phyloP scores from a whole-genome alignment of 441 rosid genomes.

The Macaranga tanarius region DNA sequence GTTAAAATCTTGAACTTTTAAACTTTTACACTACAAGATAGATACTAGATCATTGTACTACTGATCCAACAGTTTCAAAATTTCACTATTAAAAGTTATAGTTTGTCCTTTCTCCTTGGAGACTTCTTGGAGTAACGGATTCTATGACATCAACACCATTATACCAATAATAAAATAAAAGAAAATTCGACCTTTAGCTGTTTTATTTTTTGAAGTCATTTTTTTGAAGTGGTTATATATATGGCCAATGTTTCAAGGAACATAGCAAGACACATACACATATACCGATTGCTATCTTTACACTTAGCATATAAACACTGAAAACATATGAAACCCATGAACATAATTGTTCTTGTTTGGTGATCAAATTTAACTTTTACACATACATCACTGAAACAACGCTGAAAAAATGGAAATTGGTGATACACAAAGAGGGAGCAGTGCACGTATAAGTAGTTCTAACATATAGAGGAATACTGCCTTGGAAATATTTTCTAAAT shows the following conservation, averaged over 20 bases:
- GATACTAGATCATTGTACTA: too few species aligned
- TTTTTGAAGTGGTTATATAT: neutral
- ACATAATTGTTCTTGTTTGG: neutral
- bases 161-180: too few species aligned
- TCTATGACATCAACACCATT: too few species aligned
- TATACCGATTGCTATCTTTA: neutral
- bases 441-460: slow-evolving; percentile 54
- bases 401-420: slow-evolving; percentile 14
- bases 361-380: too few species aligned
- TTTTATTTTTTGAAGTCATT: neutral
- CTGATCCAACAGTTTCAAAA: too few species aligned
- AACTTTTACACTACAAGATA: too few species aligned
- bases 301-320: neutral
- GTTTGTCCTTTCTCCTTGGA: too few species aligned
- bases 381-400: neutral
- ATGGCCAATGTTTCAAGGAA: neutral
- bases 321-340: neutral
- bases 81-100: too few species aligned
- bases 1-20: too few species aligned
- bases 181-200: too few species aligned
- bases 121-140: too few species aligned
- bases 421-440: slow-evolving; percentile 26
- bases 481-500: slow-evolving; percentile 48
- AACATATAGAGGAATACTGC: slow-evolving; percentile 42
- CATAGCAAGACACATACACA: neutral